These are phyloP conservation scores for Neonectria faginata DNA, from an alignment of 2,329 filamentous ascomycete species.

Conservation along the genomic window DNA sequence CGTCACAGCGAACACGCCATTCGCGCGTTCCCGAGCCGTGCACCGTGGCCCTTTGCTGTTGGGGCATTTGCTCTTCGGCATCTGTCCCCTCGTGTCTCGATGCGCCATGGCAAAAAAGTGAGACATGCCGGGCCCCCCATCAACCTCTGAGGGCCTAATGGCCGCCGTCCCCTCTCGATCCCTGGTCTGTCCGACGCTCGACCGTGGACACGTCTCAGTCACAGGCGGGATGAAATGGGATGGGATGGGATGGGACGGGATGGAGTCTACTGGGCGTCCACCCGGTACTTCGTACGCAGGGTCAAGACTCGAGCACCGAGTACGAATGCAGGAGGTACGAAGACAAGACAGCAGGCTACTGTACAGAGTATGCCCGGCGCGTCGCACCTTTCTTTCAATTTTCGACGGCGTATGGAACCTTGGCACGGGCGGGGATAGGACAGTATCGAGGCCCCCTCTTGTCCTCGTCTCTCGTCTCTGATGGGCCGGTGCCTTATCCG, in stretches of 20 bases:
- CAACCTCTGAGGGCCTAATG: background rate
- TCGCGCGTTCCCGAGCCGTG: slow-evolving; percentile 6
- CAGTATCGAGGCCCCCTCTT: slow-evolving; percentile 1
- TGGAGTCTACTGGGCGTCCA: slow-evolving; percentile 13
- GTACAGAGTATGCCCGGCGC: slow-evolving; percentile 12
- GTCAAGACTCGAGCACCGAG: background rate
- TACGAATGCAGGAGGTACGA: background rate
- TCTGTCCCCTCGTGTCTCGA: slow-evolving; percentile 28
- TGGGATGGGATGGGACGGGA: background rate
- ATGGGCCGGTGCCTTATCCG: slow-evolving; percentile 1
- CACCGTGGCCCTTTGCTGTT: slow-evolving; percentile 23
- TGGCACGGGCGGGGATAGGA: background rate
- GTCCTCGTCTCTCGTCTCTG: background rate
- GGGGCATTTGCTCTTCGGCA: slow-evolving; percentile 33
- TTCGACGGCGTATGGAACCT: background rate
- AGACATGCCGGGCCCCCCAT: slow-evolving; percentile 22
- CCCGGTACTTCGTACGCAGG: slow-evolving; percentile 6
- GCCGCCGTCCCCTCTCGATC: background rate
- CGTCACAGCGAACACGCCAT: background rate
- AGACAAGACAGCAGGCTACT: slow-evolving; percentile 1
- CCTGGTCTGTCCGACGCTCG: slow-evolving; percentile 1
- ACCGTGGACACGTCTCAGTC: slow-evolving; percentile 1
- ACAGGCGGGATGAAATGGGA: background rate
- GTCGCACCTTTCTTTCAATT: slow-evolving; percentile 13
- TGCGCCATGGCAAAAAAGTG: slow-evolving; percentile 16